Evolutionary conservation across 2,329 filamentous ascomycete genomes (phyloP), one percentile per base, ranked within the genome.

Genomic region (Fusarium gaditjirri): DNA sequence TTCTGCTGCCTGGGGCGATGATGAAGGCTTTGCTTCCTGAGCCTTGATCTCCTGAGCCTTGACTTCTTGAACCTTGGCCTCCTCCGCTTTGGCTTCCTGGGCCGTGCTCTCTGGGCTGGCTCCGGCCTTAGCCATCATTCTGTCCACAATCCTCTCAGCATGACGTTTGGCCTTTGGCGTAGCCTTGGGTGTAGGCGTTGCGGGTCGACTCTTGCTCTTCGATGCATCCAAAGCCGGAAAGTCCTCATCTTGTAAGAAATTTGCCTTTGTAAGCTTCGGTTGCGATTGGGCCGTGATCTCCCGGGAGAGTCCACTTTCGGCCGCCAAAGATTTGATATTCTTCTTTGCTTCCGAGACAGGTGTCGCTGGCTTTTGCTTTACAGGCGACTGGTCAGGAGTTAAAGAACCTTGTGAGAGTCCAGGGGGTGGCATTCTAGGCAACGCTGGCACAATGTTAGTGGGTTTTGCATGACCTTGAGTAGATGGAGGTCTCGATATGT

Each of bases 221-320:
- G 83, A 80, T 14, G 86, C 82, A 67, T 87, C 84, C 10, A 91
- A 81, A 6, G 88, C 86, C 16, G 90, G 90, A 73, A 91, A 92
- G 72, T 92, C 89, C 73, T 91, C 89, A 29, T 90, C 87, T 65
- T 89, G 86, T 47, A 90, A 78, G 35, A 86, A 67, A 42, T 61
- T 52, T 49, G 58, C 72, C 57, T 68, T 74, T 2, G 71, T 38
- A 49, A 75, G 72, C 54, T 70, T 72, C 8, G 69, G 33, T 35
- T 73, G 71, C n/a, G 83, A 82, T 71, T 82, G 81, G 3, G 83
- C 76, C 4, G 83, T 81, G 38, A 84, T 84, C 33, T 85, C 82
- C 73, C 85, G 86, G 9, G 86, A 84, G 29, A 86, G 74, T 1
- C 85, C 84, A 52, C 81, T 86, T 52, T 85, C 84, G 5, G 80